Evolutionary conservation across 2,329 filamentous ascomycete species (phyloP).

Genomic region (Ceratocystis cacaofunesta): DNA sequence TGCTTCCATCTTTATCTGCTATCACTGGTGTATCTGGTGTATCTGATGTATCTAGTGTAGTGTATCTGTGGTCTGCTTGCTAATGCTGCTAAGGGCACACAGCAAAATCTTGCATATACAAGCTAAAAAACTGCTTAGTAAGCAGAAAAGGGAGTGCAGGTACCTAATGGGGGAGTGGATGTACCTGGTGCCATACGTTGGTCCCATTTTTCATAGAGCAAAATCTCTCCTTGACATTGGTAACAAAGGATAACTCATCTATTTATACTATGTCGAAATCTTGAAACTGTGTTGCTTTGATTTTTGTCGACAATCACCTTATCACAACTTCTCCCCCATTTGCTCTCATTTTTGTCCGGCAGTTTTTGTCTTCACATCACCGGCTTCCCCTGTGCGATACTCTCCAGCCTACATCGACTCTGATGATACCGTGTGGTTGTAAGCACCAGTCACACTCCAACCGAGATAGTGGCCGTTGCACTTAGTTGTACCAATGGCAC

Average conservation of each 20-base stretch:
- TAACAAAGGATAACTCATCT: not conserved
- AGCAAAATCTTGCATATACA: no score
- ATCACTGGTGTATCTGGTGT: no score
- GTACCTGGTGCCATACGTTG: not conserved
- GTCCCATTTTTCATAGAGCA: not conserved
- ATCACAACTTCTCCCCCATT: not conserved
- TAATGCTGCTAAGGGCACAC: no score
- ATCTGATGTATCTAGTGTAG: no score
- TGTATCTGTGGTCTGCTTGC: no score
- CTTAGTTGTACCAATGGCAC: not conserved
- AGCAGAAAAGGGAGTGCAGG: no score
- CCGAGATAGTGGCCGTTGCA: conserved; percentile 4
- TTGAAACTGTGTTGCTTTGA: not conserved
- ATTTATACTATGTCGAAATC: not conserved
- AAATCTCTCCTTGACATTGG: no score
- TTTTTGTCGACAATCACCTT: not conserved
- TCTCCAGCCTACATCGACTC: not conserved
- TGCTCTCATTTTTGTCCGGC: not conserved
- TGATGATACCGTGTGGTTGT: not conserved
- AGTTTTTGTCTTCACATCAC: not conserved
- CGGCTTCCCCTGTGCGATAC: not conserved
- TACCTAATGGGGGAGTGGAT: not conserved
- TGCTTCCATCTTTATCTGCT: no score
- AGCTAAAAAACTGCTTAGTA: no score
- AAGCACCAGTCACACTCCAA: conserved; percentile 10